These are phyloP conservation scores for Argentina anserina DNA, from an alignment of 306 rosid species.

Conservation along the genomic window DNA sequence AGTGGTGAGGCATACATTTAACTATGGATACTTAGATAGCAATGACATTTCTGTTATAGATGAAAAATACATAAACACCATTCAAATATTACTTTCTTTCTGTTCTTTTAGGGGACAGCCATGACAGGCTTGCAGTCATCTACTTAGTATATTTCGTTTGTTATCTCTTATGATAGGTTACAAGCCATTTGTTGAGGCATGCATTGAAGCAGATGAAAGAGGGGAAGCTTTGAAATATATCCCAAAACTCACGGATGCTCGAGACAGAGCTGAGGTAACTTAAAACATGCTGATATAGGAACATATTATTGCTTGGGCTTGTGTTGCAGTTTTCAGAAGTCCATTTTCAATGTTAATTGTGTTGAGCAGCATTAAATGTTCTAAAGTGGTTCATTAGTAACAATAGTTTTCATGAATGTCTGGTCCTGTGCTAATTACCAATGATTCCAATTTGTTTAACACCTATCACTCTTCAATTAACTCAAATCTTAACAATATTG, in stretches of 20 bases:
- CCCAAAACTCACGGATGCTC: slow-evolving; percentile 88
- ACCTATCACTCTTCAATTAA: slow-evolving; percentile 2
- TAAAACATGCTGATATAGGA: background rate
- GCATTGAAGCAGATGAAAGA: slow-evolving; percentile 92
- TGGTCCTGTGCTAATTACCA: background rate
- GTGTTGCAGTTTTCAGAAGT: background rate
- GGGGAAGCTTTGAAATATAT: slow-evolving; percentile 90
- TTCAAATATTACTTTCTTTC: background rate
- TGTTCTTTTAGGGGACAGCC: background rate
- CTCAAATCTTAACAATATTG: slow-evolving; percentile 9
- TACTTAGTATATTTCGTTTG: background rate
- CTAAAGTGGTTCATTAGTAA: background rate
- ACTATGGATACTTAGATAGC: slow-evolving; percentile 2
- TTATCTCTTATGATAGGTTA: slow-evolving; percentile 52
- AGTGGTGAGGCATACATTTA: slow-evolving; percentile 47
- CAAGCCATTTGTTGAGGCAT: slow-evolving; percentile 95
- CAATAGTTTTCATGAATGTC: background rate
- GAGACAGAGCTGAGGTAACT: slow-evolving; percentile 92
- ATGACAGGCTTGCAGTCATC: background rate
- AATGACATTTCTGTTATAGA: background rate
- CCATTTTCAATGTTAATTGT: background rate
- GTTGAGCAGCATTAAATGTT: background rate
- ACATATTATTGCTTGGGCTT: background rate
- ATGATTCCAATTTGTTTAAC: no score
- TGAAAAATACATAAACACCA: background rate